A percentile compares a stretch with the other conserved stretches of the same genome.
Evolutionary conservation across 768 basidiomycete species (phyloP).

Genomic region (Xerocomellus amylosporus): DNA sequence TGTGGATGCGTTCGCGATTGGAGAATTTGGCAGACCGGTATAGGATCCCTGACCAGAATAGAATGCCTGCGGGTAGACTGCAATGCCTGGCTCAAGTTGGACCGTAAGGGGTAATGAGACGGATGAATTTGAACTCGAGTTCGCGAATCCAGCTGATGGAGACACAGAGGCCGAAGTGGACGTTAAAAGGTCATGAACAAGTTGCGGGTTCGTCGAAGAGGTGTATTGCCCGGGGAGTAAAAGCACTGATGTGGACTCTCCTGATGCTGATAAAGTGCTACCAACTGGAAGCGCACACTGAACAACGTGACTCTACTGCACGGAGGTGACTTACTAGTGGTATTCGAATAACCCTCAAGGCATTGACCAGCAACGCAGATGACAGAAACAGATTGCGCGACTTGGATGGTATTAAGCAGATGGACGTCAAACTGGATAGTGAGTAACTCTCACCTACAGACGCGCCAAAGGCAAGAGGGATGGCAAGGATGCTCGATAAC

Average conservation of each 20-base stretch:
- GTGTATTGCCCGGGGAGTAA: slow-evolving; percentile 79
- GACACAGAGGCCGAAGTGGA: slow-evolving; percentile 58
- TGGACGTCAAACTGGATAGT: neutral
- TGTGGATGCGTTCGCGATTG: slow-evolving; percentile 45
- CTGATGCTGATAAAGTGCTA: slow-evolving; percentile 56
- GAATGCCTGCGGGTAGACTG: slow-evolving; percentile 56
- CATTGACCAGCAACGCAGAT: slow-evolving; percentile 90
- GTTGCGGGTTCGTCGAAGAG: slow-evolving; percentile 64
- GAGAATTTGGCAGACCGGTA: slow-evolving; percentile 50
- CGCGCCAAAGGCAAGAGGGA: slow-evolving; percentile 37
- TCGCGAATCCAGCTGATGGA: slow-evolving; percentile 61
- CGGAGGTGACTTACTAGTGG: slow-evolving; percentile 49
- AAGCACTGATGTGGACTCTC: slow-evolving; percentile 50
- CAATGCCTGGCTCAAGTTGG: slow-evolving; percentile 63
- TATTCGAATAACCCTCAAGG: slow-evolving; percentile 74
- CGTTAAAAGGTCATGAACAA: slow-evolving; percentile 66
- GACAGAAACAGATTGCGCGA: slow-evolving; percentile 59
- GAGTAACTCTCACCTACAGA: slow-evolving; percentile 36
- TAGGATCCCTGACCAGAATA: slow-evolving; percentile 69
- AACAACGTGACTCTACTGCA: slow-evolving; percentile 6
- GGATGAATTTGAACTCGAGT: slow-evolving; percentile 44
- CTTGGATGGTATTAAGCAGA: slow-evolving; percentile 27
- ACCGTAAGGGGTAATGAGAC: slow-evolving; percentile 66
- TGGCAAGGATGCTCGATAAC: slow-evolving; percentile 39
- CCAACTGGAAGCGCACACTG: slow-evolving; percentile 52